phyloP scores from a whole-genome alignment of 139 green algal species.

The Chlamydomonas asymmetrica region DNA sequence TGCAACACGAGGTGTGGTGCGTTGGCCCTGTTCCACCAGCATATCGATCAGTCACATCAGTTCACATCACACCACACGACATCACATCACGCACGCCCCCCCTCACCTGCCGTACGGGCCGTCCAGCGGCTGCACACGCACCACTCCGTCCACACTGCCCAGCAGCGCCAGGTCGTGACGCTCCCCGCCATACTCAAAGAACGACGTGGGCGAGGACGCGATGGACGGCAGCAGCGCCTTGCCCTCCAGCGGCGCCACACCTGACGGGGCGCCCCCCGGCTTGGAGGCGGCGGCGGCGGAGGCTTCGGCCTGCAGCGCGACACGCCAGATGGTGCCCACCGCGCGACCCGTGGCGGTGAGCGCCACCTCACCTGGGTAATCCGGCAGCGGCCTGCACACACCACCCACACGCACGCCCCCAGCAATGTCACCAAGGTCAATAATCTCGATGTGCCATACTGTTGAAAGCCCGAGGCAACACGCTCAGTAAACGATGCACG shows the following conservation, averaged over 20 bases:
- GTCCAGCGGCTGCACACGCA: constrained; percentile 30
- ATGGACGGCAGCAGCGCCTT: neutral
- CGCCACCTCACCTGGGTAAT: too few relatives aligned
- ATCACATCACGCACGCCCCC: neutral
- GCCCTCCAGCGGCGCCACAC: constrained; percentile 18
- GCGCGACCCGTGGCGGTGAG: too few relatives aligned
- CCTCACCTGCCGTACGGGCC: neutral
- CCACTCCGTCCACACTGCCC: constrained; percentile 36
- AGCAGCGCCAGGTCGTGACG: constrained; percentile 28
- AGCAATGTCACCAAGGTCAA: too few relatives aligned
- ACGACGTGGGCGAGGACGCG: constrained; percentile 17
- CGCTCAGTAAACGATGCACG: too few relatives aligned
- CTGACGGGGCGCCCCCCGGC: too few relatives aligned
- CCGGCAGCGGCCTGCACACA: neutral
- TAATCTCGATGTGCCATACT: neutral
- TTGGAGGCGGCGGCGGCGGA: too few relatives aligned
- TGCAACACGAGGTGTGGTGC: neutral
- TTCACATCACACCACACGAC: neutral
- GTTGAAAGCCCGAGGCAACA: neutral
- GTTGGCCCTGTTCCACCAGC: neutral
- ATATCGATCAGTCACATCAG: neutral
- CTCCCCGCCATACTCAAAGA: constrained; percentile 10
- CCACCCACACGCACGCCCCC: neutral
- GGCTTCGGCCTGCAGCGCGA: too few relatives aligned
- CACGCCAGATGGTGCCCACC: too few relatives aligned